Base-by-base conservation (phyloP, 2,329 filamentous ascomycete genomes). In the Cryphonectria carpinicola region DNA sequence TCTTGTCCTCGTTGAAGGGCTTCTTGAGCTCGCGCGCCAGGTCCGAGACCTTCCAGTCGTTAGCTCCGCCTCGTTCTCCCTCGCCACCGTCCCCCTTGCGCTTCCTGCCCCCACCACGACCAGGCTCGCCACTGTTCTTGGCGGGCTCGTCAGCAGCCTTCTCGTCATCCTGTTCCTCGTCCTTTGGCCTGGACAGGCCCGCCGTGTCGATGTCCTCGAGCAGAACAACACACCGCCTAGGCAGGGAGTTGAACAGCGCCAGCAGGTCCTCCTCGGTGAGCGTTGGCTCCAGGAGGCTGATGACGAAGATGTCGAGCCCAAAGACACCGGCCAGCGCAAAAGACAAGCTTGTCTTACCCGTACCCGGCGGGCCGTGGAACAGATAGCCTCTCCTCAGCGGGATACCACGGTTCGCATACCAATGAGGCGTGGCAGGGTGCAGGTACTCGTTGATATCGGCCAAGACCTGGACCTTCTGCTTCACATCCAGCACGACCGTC, bases 371-470 rank as follows among this genome's bases (percentile, higher is more conserved):
- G 0, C 93, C 93, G 75, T 93, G 86, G 74, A 95, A 93, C 0
- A 95, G 85, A 75, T 95, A 95, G 0, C 93, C 93, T 41, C 93
- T 82, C 0, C 93, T 86, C 67, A 95, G 89, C 0, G 92, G 92
- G 41, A 95, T 93, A 0, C 93, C 93, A 1, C 92, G 85, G 64
- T 89, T 89, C 0, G 91, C 88, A 76, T 95, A 95, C 91, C 92
- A 95, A 13, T 85, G 84, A 1, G 89, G 87, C 0, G 89, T 93
- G 0, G 85, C 82, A 0, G 92, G 92, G 68, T 93, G 88, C 0
- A 96, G 83, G 73, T 93, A 95, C 75, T 94, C 92, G 74, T 93
- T 92, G 76, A 95, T 90, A 75, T 96, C 93, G 37, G 83, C 82
- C 13, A 95, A 80, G 4, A 95, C 84, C 43, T 85, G 84, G 1